Evolutionary conservation across 345 rosid species (phyloP).

Genomic region (Durio zibethinus): DNA sequence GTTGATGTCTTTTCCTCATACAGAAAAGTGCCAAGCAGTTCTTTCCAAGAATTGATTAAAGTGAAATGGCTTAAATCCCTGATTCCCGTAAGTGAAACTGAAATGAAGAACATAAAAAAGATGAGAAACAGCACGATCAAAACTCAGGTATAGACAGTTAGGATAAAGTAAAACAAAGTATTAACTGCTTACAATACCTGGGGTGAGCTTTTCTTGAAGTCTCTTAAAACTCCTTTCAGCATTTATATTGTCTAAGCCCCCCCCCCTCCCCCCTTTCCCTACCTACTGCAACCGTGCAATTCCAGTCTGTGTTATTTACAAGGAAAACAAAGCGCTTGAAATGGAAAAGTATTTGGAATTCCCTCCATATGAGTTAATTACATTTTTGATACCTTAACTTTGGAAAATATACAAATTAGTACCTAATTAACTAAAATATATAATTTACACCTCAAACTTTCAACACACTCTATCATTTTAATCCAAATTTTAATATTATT

Average conservation of each 20-base stretch:
- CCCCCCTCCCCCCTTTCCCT: not conserved
- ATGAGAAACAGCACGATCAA: not conserved
- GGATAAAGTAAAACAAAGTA: not conserved
- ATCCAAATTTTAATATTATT: too few species aligned
- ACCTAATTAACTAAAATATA: too few species aligned
- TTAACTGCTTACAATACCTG: not conserved
- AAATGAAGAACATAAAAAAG: not conserved
- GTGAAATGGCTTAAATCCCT: not conserved
- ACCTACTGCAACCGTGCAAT: not conserved
- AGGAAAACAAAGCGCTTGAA: too few species aligned
- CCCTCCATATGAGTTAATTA: too few species aligned
- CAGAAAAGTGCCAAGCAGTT: not conserved
- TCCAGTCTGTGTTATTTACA: not conserved
- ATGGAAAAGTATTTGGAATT: not conserved
- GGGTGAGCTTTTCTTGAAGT: not conserved
- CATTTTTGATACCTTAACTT: too few species aligned
- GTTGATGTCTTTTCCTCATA: not conserved
- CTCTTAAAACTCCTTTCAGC: not conserved
- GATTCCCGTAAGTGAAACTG: not conserved
- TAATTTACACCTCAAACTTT: too few species aligned
- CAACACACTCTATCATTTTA: too few species aligned
- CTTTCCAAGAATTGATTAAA: not conserved
- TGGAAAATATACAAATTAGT: too few species aligned
- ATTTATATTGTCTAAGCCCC: not conserved
- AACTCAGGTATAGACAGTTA: not conserved